Conservation (phyloP, 306 rosid species). For the Gleditsia sinensis region DNA sequence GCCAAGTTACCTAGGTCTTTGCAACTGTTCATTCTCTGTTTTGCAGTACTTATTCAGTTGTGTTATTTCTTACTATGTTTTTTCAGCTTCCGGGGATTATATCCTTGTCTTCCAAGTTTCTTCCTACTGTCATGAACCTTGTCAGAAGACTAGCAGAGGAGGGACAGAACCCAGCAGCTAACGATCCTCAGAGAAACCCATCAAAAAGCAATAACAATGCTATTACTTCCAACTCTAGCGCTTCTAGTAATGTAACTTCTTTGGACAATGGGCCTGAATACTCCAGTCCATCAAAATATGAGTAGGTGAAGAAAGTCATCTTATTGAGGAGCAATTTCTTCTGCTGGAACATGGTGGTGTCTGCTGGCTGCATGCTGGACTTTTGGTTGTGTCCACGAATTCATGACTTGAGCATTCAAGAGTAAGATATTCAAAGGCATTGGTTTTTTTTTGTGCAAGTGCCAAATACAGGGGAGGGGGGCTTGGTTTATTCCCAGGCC, state of each 20-base stretch:
- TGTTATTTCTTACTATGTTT: constrained; percentile 18
- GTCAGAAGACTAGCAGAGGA: constrained; percentile 76
- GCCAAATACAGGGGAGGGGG: constrained; percentile 38
- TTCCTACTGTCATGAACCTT: constrained; percentile 76
- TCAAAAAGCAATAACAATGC: constrained; percentile 40
- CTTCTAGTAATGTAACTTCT: constrained; percentile 55
- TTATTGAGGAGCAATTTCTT: not conserved
- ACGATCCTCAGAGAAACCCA: constrained; percentile 47
- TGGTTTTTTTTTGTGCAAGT: constrained; percentile 48
- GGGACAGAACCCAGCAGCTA: constrained; percentile 50
- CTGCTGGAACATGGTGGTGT: constrained; percentile 37
- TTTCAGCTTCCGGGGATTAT: constrained; percentile 83
- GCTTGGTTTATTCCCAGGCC: constrained; percentile 25
- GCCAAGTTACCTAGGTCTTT: not conserved
- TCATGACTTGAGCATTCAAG: constrained; percentile 24
- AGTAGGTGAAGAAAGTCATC: constrained; percentile 40
- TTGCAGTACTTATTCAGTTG: not conserved
- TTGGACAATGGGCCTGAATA: constrained; percentile 31
- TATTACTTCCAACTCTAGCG: constrained; percentile 46
- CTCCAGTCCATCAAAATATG: constrained; percentile 53
- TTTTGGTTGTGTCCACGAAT: constrained; percentile 22
- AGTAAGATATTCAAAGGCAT: constrained; percentile 44
- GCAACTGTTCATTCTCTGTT: not conserved
- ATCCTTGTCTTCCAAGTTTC: constrained; percentile 63
- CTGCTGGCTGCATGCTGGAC: constrained; percentile 24